These are phyloP conservation scores for Thermothelomyces thermophilus DNA, from an alignment of 2,329 filamentous ascomycete species.

Conservation along the genomic window DNA sequence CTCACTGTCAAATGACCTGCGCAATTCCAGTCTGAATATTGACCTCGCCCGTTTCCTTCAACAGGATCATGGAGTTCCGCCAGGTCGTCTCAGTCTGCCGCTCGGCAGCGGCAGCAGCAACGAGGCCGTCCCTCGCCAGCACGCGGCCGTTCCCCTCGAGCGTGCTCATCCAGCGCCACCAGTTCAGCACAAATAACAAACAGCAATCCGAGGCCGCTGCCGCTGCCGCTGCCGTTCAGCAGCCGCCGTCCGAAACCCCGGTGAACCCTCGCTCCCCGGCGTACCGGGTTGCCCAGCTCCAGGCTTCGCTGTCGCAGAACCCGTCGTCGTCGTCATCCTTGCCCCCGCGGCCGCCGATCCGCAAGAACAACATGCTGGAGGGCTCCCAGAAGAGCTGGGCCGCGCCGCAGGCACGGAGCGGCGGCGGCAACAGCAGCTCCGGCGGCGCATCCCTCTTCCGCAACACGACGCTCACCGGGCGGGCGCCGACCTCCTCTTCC, in stretches of 20 bases:
- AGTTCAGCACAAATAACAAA: slow-evolving; percentile 10
- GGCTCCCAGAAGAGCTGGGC: not conserved
- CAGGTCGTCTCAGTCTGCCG: slow-evolving; percentile 20
- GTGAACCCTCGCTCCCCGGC: not conserved
- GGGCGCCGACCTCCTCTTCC: not conserved
- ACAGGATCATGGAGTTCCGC: slow-evolving; percentile 25
- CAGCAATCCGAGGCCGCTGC: slow-evolving; percentile 10
- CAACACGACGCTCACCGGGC: not conserved
- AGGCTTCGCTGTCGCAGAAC: not conserved
- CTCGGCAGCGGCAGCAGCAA: slow-evolving; percentile 13
- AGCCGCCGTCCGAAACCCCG: not conserved
- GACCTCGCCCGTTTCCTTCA: not conserved
- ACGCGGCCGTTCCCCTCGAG: slow-evolving; percentile 6
- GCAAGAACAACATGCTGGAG: not conserved
- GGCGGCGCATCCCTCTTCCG: not conserved
- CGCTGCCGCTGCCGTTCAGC: not conserved
- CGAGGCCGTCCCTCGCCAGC: slow-evolving; percentile 13
- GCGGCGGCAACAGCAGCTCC: not conserved
- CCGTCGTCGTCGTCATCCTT: not conserved
- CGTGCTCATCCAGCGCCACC: slow-evolving; percentile 9
- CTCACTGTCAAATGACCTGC: not conserved
- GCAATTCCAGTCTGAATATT: not conserved
- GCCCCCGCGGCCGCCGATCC: slow-evolving; percentile 10
- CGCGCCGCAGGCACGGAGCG: not conserved
- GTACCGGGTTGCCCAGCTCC: not conserved